A percentile compares a stretch with the other conserved stretches of the same genome.
Conservation (phyloP, 1,139 yeast species). For the Magnusiomyces tetraspermus region DNA sequence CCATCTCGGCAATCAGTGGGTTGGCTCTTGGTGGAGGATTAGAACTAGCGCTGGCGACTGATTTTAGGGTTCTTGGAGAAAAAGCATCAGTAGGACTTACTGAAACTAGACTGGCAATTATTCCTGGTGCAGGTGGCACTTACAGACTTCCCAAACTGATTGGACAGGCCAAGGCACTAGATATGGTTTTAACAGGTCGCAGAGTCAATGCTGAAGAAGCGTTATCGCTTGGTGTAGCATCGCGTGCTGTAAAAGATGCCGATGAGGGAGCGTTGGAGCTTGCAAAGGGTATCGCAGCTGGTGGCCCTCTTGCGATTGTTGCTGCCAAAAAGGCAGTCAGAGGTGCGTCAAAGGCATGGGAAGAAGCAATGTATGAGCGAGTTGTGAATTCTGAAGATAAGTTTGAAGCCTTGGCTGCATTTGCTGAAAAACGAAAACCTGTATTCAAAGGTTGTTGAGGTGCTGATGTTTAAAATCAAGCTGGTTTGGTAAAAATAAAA, state of each 20-base stretch:
- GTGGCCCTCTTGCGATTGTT: slow-evolving; percentile 28
- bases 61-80: slow-evolving; percentile 24
- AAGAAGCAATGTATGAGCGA: slow-evolving; percentile 22
- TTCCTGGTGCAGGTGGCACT: slow-evolving; percentile 32
- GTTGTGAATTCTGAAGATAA: slow-evolving; percentile 29
- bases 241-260: slow-evolving; percentile 23
- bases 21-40: slow-evolving; percentile 30
- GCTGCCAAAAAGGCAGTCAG: slow-evolving; percentile 28
- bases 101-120: slow-evolving; percentile 27
- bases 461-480: too few relatives aligned
- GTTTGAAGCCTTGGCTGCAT: slow-evolving; percentile 29
- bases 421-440: slow-evolving; percentile 26
- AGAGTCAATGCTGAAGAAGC: slow-evolving; percentile 25
- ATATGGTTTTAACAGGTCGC: slow-evolving; percentile 25
- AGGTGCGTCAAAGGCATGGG: slow-evolving; percentile 25
- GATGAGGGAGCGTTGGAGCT: slow-evolving; percentile 13
- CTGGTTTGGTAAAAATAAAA: too few relatives aligned
- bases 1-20: slow-evolving; percentile 27
- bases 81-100: slow-evolving; percentile 24
- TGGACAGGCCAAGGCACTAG: slow-evolving; percentile 27
- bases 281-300: slow-evolving; percentile 25
- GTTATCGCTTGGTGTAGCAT: slow-evolving; percentile 22
- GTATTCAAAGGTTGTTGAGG: slow-evolving; percentile 26
- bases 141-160: slow-evolving; percentile 26
- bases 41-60: slow-evolving; percentile 27